Evolutionary conservation across 208 protist genomes (phyloP).

Genomic region (Leishmania guyanensis): DNA sequence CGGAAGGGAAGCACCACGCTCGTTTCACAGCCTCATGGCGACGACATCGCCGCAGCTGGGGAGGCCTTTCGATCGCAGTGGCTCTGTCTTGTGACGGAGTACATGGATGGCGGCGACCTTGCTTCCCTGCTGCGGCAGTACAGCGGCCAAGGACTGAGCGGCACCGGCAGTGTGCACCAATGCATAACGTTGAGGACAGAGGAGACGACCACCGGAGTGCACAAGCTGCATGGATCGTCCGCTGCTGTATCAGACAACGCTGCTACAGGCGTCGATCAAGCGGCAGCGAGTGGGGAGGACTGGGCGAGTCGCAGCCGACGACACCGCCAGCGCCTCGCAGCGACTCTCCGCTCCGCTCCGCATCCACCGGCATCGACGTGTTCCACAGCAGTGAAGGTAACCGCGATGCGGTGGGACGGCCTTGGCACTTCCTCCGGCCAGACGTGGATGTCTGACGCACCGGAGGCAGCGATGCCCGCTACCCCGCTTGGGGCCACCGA

Average conservation of each 20-base stretch:
- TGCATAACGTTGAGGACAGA: background rate
- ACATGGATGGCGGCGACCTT: constrained; percentile 84
- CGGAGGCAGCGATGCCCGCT: constrained; percentile 13
- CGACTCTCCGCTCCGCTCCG: background rate
- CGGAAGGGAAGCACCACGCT: background rate
- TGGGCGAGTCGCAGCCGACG: constrained; percentile 7
- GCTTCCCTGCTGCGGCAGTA: constrained; percentile 32
- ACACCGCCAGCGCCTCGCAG: constrained; percentile 9
- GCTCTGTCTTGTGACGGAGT: constrained; percentile 88
- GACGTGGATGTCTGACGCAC: constrained; percentile 25
- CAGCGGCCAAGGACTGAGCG: background rate
- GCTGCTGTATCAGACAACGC: background rate
- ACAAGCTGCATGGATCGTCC: background rate
- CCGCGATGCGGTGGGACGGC: background rate
- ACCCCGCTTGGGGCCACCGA: constrained; percentile 32
- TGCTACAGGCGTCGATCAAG: background rate
- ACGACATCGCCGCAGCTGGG: background rate
- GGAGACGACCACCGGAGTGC: background rate
- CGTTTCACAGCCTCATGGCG: background rate
- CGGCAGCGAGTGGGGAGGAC: background rate
- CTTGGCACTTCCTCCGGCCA: background rate
- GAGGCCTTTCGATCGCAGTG: constrained; percentile 21
- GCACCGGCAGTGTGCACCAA: background rate
- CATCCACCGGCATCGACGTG: background rate
- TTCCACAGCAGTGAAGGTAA: background rate